Evolutionary conservation across 1,284 basidiomycete species (phyloP), one percentile per base, ranked within the genome.

Genomic region (Crocinoboletus sp.): DNA sequence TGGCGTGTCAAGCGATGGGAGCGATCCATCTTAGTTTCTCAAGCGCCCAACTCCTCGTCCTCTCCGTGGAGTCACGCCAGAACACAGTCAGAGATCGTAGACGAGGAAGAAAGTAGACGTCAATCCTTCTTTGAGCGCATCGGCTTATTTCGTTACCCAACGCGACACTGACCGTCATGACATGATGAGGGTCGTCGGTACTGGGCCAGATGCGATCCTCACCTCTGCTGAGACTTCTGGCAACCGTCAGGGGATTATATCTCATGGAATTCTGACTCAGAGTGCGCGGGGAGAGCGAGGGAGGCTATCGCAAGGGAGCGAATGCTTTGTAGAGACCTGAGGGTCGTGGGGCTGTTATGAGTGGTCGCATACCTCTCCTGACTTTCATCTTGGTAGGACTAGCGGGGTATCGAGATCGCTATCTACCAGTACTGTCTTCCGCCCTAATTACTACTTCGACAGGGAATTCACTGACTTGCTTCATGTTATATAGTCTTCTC

Each of bases 1-100:
- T 95, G 89, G 88, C 80, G 92, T 37, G 89, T 94, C 46, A 94
- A 94, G 65, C 80, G 90, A 33, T 89, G 86, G 87, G 87, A 90
- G 61, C 72, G 77, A 46, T 78, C 82, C 16, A 84, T 90, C 44
- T 70, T 89, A 22, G 71, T 74, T 7, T 77, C 80, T 2, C 48
- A 64, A 38, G 10, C 38, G 3, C 70, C 56, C 54, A 42, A 62
- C 49, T 43, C 59, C 51, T 42, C 57, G 3, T 35, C 55, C 7
- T 34, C 55, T 38, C 43, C 51, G 30, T 41, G 54, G 41, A 17
- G 40, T 34, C 55, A 60, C 22, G 24, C 47, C 27, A 59, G 60
- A 38, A 55, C 62, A 16, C 48, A 55, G 47, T 52, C 59, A 38
- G 48, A 57, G 35, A 49, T 55, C 15, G 48, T 48, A 4, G 60